phyloP scores from a whole-genome alignment of 495 filamentous ascomycete species.

The Penicillium chermesinum region DNA sequence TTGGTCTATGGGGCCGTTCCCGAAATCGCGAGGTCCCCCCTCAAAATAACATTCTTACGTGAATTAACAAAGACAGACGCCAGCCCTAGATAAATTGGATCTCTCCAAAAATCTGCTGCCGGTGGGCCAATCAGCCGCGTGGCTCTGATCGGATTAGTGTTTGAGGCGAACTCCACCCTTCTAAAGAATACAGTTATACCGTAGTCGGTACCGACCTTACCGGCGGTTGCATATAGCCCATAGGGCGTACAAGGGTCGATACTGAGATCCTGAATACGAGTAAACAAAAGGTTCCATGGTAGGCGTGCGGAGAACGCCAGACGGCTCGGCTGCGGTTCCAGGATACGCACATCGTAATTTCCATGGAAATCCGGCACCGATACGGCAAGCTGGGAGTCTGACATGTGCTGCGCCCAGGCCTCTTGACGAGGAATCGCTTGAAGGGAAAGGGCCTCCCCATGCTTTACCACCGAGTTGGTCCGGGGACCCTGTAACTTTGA shows the following conservation, averaged over 20 bases:
- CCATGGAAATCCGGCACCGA: background rate
- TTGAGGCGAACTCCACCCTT: conserved; percentile 5
- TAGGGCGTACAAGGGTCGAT: background rate
- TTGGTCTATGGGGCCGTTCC: background rate
- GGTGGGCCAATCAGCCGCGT: conserved; percentile 4
- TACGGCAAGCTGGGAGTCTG: background rate
- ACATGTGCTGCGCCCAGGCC: background rate
- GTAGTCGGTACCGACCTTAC: too few species aligned
- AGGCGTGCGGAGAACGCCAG: conserved; percentile 1
- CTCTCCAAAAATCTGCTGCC: conserved; percentile 4
- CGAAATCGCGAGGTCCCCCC: too few species aligned
- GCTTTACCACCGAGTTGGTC: background rate
- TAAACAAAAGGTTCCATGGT: conserved; percentile 8
- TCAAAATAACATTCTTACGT: background rate
- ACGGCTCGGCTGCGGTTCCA: conserved; percentile 2
- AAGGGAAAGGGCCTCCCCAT: too few species aligned
- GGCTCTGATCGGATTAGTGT: conserved; percentile 1
- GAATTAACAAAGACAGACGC: background rate
- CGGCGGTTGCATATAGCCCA: background rate
- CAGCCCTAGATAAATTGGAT: conserved; percentile 12
- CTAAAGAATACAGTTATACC: too few species aligned
- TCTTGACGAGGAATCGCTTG: too few species aligned
- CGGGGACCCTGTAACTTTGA: background rate
- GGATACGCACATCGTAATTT: background rate
- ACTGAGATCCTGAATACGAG: background rate